Conservation (phyloP, 78 protist genomes). For the Tieghemostelium lacteum region DNA sequence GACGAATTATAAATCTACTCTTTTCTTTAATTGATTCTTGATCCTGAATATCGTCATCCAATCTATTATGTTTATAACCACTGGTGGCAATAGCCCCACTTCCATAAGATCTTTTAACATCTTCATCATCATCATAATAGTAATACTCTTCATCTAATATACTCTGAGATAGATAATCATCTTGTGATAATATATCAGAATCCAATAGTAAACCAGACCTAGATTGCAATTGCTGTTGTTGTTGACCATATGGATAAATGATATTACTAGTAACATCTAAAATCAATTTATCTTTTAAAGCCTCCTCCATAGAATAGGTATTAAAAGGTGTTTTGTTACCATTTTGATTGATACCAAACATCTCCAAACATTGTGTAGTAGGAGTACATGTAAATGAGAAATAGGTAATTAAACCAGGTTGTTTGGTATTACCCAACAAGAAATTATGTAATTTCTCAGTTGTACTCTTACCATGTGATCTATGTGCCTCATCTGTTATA, state of each 20-base stretch:
- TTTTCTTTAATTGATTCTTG: slow-evolving; percentile 35
- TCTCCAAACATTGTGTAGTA: slow-evolving; percentile 67
- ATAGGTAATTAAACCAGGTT: slow-evolving; percentile 50
- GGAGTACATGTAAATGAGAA: slow-evolving; percentile 80
- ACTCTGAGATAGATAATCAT: too few relatives aligned
- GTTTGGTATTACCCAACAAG: slow-evolving; percentile 34
- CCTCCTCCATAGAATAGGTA: slow-evolving; percentile 69
- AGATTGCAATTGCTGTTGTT: neutral
- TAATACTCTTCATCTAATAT: neutral
- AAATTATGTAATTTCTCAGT: slow-evolving; percentile 62
- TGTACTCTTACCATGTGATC: slow-evolving; percentile 72
- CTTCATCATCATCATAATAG: neutral
- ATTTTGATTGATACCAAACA: slow-evolving; percentile 66
- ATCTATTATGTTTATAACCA: neutral
- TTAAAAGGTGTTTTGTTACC: slow-evolving; percentile 55
- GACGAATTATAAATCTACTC: slow-evolving; percentile 41
- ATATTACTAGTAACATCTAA: slow-evolving; percentile 31
- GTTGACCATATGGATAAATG: neutral
- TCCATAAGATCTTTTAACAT: neutral
- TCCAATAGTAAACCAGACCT: neutral
- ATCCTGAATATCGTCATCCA: slow-evolving; percentile 21
- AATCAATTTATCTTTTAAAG: slow-evolving; percentile 44
- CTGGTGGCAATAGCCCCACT: neutral
- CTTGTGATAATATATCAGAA: too few relatives aligned
- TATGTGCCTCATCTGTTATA: slow-evolving; percentile 64